Base-by-base conservation (phyloP, 371 early-diverging fungal genomes). In the Mortierella sp. region DNA sequence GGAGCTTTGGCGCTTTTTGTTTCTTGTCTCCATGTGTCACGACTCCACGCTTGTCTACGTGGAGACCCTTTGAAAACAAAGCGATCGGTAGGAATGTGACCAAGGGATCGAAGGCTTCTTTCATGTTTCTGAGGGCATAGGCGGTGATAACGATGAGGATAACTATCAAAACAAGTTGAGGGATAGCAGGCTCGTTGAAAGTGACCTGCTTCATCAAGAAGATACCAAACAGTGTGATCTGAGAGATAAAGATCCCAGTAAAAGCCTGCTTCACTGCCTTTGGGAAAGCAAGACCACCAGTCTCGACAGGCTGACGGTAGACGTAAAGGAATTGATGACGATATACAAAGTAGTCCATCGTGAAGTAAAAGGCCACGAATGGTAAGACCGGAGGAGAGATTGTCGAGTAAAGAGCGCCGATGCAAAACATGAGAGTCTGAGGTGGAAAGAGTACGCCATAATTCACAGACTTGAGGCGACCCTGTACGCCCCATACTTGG, bases 331-430 rank as follows among this genome's bases (percentile, higher is more conserved):
- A 93, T 62, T 95, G 93, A 78, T 96, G 94, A 22, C 89, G 83
- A 78, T 95, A 96, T 20, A 95, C 94, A 70, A 94, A 85, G 77
- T 92, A 92, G 62, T 87, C 89, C 39, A 96, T 81, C 4, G 85
- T 83, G 77, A 94, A 97, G 85, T 94, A 95, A 24, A 94, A 78
- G 5, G 88, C 81, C 10, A 93, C 93, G 68, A 96, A 92, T 20
- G 94, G 90, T 51, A 94, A 83, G 67, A 96, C 90, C 66, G 96
- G 71, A 6, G 97, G 97, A 16, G 95, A 90, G 39, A 96, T 90
- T 43, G 91, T 90, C 59, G 92, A 90, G 80, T 96, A 97, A 52
- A 92, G 87, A 32, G 94, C 77, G 8, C 94, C 95, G 37, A 81
- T 75, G 18, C 70, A 81, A 61, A 81, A 81, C 54, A 81, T 81